These are phyloP conservation scores for Aspergillus fructus DNA, from an alignment of 2,329 filamentous ascomycete genomes.

Conservation along the genomic window DNA sequence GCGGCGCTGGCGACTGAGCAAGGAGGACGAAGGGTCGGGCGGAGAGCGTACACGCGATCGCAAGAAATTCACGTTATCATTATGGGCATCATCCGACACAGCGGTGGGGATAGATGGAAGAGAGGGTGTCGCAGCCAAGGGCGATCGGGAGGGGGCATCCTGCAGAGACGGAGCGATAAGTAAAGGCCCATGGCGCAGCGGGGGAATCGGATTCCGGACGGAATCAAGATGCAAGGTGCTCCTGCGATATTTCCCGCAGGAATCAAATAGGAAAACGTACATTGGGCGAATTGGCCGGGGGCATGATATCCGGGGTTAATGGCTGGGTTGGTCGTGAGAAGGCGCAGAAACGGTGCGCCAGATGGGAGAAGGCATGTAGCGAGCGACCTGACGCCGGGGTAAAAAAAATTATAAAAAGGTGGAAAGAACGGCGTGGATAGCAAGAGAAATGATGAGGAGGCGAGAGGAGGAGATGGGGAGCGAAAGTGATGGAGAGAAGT, in stretches of 20 bases:
- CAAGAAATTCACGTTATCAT: slow-evolving; percentile 54
- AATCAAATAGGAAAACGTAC: slow-evolving; percentile 31
- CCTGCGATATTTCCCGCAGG: neutral
- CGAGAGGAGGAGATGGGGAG: neutral
- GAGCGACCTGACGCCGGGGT: neutral
- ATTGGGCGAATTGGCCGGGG: slow-evolving; percentile 45
- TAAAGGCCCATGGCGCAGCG: neutral
- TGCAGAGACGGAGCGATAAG: slow-evolving; percentile 6
- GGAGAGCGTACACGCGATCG: slow-evolving; percentile 38
- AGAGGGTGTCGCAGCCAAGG: slow-evolving; percentile 35
- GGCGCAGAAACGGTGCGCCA: slow-evolving; percentile 13
- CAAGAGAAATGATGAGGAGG: neutral
- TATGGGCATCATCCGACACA: slow-evolving; percentile 44
- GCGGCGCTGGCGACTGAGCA: slow-evolving; percentile 32
- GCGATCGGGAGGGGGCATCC: slow-evolving; percentile 19
- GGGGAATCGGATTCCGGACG: neutral
- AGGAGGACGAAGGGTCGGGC: slow-evolving; percentile 25
- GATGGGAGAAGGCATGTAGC: slow-evolving; percentile 6
- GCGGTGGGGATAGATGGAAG: slow-evolving; percentile 51
- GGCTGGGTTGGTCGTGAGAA: neutral
- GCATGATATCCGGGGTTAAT: slow-evolving; percentile 28
- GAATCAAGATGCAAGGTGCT: neutral
- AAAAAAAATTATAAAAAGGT: neutral
- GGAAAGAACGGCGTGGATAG: neutral
- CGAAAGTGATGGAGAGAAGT: neutral